Base-by-base conservation (phyloP, 495 filamentous ascomycete genomes). In the Aspergillus diversus region DNA sequence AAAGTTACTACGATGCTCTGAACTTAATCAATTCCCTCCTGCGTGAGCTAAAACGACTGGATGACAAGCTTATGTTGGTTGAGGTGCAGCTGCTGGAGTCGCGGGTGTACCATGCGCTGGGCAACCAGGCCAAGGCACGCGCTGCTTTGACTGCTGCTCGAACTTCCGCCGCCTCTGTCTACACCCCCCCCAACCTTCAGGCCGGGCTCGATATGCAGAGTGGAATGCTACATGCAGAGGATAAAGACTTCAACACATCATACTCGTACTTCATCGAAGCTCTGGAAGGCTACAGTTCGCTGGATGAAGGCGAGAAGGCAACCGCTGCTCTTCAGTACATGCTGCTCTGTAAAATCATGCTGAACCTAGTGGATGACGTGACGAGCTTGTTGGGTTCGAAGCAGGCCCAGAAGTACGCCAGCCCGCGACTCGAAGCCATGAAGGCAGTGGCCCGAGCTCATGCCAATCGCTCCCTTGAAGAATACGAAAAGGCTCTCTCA, bases 221-320 rank as follows among this genome's bases (percentile, higher is more conserved):
- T 56, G 95, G 95, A 67, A 97, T 97, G 88, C 85, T 99, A 27
- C 95, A 99, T 75, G 95, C 95, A 21, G 96, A 98, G 79, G 95
- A 99, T 80, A 89, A 91, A 78, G 95, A 99, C 80, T 99, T 98
- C 84, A 96, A 94, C 78, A 99, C 95, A 13, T 91, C 96, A 34
- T 98, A 86, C 81, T 96, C 92, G 49, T 99, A 99, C 81, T 99
- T 99, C 78, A 97, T 99, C 75, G 95, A 99, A 78, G 95, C 95
- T 13, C 83, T 99, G 56, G 95, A 99, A 71, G 95, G 95, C 49
- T 98, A 98, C 78, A 93, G 92, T 76, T 87, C 90, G 7, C 92
- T 97, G 72, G 95, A 99, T 63, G 91, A 94, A 66, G 77, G 88
- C 7, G 82, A 85, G 62, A 89, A 92, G 75, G 95, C 95, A 5